Evolutionary conservation across 192 early-diverging fungal genomes (phyloP), one percentile per base, ranked within the genome.

Genomic region (Entomortierella chlamydospora): DNA sequence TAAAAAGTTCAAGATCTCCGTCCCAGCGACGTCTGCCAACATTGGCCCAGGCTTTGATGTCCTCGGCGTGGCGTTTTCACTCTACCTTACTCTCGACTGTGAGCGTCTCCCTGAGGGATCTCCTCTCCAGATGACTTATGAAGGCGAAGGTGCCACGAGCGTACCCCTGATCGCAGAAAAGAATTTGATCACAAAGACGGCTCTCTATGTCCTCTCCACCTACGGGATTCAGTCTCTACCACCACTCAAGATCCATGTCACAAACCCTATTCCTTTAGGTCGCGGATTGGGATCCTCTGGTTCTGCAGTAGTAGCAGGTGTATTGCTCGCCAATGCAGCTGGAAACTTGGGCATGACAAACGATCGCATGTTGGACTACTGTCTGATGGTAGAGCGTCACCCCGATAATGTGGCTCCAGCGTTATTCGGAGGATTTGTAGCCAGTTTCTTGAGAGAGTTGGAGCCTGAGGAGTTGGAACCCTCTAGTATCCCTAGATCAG

Each of bases 31-130:
- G 12, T 93, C 98, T n/a, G 93, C 98, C 60, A 99, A 99, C 82
- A 91, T 99, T 54, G 98, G 98, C 18, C 96, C 97, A 20, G 98
- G 98, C 41, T 99, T 97, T 79, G 98, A 99, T 81, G 92, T 94
- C 25, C 88, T 99, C 42, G 98, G 98, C 26, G 87, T 95, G 5
- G 92, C 95, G 30, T 91, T 98, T 22, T 94, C 93, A n/a, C 84
- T 98, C 49, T 93, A 93, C 82, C 86, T 99, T 42, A 88, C 87
- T 1, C 80, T 99, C 23, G 83, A 87, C 34, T 90, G 90, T 18
- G 68, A 82, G 30, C 37, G 71, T 39, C 63, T 83, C 0, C 70
- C 66, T 13, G 58, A 52, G 25, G 57, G 61, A 51, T 65, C 73
- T 4, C 57, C 31, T 33, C 67, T 87, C 56, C 63, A 71, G 53